Base-by-base conservation (phyloP, 1,284 basidiomycete species). In the Rhodotorula sp. region DNA sequence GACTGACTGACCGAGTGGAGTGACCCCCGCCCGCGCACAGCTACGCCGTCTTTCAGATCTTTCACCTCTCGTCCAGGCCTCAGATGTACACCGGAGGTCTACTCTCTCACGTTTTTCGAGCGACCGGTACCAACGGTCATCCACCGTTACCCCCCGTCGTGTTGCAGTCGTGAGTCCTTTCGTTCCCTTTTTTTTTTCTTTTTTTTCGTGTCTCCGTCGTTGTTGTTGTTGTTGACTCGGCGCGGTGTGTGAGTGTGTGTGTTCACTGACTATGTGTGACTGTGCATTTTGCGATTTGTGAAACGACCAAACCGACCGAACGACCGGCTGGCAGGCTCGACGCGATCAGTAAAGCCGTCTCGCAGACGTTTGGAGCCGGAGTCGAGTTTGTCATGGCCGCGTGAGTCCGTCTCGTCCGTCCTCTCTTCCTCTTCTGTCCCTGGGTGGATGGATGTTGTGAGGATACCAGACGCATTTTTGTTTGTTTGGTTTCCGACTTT, bases 21-120 rank as follows among this genome's bases (percentile, higher is more conserved):
- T 57, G 45, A 20, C 37, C 12, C 22, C 29, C 44, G 26, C 18
- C 2, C 17, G 46, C 67, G n/a, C n/a, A n/a, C n/a, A n/a, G 76
- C 26, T 78, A 78, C 64, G 71, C 74, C 58, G 74, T 76, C 30
- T 78, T 78, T 67, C 75, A 77, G 30, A 75, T 78, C 64, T 78
- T 78, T 62, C 76, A 78, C 63, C 73, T 78, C 17, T 73, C 76
- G 42, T 30, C 29, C 45, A 49, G 74, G 37, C 77, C 77, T 12
- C 67, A 77, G 62, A 72, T 73, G 65, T 78, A 77, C 62, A 72
- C 75, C 4, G 77, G 73, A 2, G 72, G 71, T 15, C 59, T 78
- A 2, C 66, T 73, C 33, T 66, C 70, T 45, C 67, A 72, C 30
- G 71, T 76, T n/a, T 48, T 73, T 37, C 49, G 60, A 6, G 67